Base-by-base conservation (phyloP, 2,329 filamentous ascomycete species). In the Aspergillus ibericus region DNA sequence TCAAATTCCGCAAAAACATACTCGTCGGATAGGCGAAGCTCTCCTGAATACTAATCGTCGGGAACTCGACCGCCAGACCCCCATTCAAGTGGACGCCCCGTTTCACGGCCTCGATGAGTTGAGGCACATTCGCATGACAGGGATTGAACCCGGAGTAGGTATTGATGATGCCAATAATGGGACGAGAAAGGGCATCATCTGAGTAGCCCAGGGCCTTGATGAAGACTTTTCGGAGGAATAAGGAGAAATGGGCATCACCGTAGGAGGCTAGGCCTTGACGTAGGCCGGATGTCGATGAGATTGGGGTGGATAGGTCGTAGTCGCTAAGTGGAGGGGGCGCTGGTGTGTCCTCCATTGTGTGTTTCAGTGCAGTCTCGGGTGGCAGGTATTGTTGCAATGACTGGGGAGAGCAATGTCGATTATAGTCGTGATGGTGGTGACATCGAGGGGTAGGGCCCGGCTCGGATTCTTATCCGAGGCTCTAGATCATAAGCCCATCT, bases 141-240 rank as follows among this genome's bases (percentile, higher is more conserved):
- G 88, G 88, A 69, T 91, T 92, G 78, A 91, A 89, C 60, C 83
- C 82, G 0, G 88, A 91, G 66, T 84, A 86, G 0, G 89, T 91
- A 72, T 91, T 90, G 71, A 89, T 84, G 59, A 92, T 87, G 50
- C 88, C 88, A n/a, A 91, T 80, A 55, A 91, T 89, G 2, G 89
- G 88, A 1, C 87, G 77, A 0, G 85, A 86, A 0, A 92, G 82
- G 0, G 88, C 85, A 66, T 89, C 87, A 63, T 91, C 88, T 58
- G 84, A 86, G 71, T 90, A 91, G 0, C 89, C 89, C 1, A 90
- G 79, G 0, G 88, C 88, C 72, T 91, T 91, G 77, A 91, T 91
- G 72, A 91, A 91, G 22, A 87, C 88, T 67, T 91, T 91, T 34
- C 89, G 83, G 0, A 91, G 80, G 68, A 91, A 91, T 1, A 91